phyloP scores from a whole-genome alignment of 805 yeast genomes.

The Saturnispora sekii region DNA sequence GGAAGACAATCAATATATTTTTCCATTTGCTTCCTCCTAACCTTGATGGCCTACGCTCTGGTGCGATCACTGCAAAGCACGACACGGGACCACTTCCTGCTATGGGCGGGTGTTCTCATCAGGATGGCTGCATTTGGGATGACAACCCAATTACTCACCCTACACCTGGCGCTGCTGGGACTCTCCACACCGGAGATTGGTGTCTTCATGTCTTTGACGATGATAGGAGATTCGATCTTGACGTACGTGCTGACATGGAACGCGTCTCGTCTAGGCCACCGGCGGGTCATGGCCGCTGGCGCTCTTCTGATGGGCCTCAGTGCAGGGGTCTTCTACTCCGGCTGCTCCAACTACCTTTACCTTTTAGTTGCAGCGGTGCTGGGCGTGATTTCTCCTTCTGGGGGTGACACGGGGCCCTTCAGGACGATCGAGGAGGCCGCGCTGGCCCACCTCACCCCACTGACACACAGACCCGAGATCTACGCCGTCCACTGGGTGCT shows the following conservation, averaged over 20 bases:
- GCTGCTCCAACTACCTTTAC: constrained; percentile 40
- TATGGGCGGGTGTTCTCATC: constrained; percentile 61
- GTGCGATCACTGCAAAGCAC: constrained; percentile 26
- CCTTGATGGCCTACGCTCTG: constrained; percentile 23
- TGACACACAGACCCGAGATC: constrained; percentile 54
- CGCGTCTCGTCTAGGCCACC: constrained; percentile 62
- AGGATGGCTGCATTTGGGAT: constrained; percentile 69
- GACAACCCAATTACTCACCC: constrained; percentile 68
- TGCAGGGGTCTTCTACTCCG: constrained; percentile 53
- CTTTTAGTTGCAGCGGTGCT: constrained; percentile 63
- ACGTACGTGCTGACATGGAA: constrained; percentile 69
- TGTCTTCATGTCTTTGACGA: constrained; percentile 69
- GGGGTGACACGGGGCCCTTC: constrained; percentile 88
- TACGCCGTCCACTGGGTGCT: constrained; percentile 67
- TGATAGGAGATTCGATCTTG: constrained; percentile 67
- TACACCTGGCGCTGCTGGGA: constrained; percentile 48
- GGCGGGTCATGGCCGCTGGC: constrained; percentile 54
- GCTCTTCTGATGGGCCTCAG: constrained; percentile 57
- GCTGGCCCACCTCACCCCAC: constrained; percentile 68
- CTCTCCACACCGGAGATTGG: constrained; percentile 57
- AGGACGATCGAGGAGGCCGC: constrained; percentile 78
- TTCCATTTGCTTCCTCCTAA: background rate
- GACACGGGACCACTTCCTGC: constrained; percentile 43
- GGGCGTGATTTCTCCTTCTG: constrained; percentile 84
- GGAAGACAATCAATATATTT: background rate